A percentile compares a stretch with the other conserved stretches of the same genome.
Evolutionary conservation across 768 basidiomycete genomes (phyloP).

Genomic region (Boletus pseudo-olivaceus): DNA sequence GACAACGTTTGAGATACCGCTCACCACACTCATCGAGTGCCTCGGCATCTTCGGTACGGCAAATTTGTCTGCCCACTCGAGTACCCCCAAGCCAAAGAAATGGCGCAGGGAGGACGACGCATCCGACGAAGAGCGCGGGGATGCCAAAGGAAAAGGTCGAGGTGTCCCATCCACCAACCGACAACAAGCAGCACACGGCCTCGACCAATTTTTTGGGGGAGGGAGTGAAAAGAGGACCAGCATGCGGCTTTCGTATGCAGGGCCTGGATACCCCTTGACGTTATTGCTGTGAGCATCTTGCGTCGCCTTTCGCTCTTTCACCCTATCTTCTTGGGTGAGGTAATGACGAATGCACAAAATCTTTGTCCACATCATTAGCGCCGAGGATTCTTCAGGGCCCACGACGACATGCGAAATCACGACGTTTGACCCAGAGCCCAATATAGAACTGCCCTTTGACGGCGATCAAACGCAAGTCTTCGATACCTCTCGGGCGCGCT

Average conservation of each 20-base stretch:
- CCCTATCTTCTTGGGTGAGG: background rate
- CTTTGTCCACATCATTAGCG: conserved; percentile 38
- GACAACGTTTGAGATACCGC: conserved; percentile 74
- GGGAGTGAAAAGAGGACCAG: conserved; percentile 64
- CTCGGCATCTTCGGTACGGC: conserved; percentile 93
- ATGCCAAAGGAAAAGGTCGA: conserved; percentile 32
- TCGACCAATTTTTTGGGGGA: conserved; percentile 60
- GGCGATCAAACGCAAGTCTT: conserved; percentile 51
- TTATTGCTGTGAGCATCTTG: conserved; percentile 68
- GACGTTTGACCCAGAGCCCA: conserved; percentile 80
- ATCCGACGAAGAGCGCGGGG: conserved; percentile 37
- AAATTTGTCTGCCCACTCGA: conserved; percentile 29
- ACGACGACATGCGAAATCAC: conserved; percentile 85
- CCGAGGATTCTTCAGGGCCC: conserved; percentile 76
- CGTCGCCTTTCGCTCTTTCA: background rate
- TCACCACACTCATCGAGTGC: conserved; percentile 83
- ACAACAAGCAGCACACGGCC: conserved; percentile 20
- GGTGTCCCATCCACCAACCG: conserved; percentile 14
- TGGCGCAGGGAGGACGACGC: conserved; percentile 49
- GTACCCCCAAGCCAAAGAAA: conserved; percentile 39
- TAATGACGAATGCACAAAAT: conserved; percentile 1
- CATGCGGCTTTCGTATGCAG: conserved; percentile 81
- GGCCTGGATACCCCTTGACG: conserved; percentile 73
- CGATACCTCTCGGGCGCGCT: background rate
- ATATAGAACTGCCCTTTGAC: conserved; percentile 78